These are phyloP conservation scores for Kazachstania bromeliacearum DNA, from an alignment of 805 yeast genomes.

Conservation along the genomic window DNA sequence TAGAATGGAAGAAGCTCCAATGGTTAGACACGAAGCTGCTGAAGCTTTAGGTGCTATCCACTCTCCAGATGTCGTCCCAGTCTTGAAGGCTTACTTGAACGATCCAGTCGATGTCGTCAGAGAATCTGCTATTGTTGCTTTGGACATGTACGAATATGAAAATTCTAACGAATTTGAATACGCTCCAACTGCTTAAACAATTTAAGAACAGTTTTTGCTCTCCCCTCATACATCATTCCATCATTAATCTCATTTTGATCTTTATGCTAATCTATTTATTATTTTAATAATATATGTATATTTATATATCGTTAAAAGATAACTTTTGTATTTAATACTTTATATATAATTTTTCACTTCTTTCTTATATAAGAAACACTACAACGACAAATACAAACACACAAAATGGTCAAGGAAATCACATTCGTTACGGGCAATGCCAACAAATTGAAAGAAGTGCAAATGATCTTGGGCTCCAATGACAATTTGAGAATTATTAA, in stretches of 20 bases:
- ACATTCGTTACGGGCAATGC: conserved; percentile 83
- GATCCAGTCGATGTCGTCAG: conserved; percentile 88
- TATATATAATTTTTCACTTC: background rate
- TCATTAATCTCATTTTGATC: conserved; percentile 1
- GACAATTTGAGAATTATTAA: conserved; percentile 39
- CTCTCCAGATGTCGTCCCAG: conserved; percentile 88
- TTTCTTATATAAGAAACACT: background rate
- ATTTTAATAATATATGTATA: background rate
- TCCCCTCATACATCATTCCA: no score
- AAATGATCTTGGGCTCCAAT: conserved; percentile 45
- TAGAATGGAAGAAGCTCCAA: conserved; percentile 77
- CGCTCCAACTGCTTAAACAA: conserved; percentile 28
- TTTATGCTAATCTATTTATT: background rate
- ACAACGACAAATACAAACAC: background rate
- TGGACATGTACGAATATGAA: conserved; percentile 97
- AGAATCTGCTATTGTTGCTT: conserved; percentile 93
- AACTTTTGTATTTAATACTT: background rate
- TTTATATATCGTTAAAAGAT: background rate
- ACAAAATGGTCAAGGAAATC: conserved; percentile 23
- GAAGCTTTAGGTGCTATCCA: conserved; percentile 97
- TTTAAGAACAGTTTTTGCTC: background rate
- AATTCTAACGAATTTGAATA: conserved; percentile 75
- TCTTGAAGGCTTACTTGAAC: conserved; percentile 64
- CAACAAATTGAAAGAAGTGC: conserved; percentile 80
- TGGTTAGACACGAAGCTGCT: conserved; percentile 99